Base-by-base conservation (phyloP, 2,329 filamentous ascomycete genomes). In the Ceratocystis ficicola region DNA sequence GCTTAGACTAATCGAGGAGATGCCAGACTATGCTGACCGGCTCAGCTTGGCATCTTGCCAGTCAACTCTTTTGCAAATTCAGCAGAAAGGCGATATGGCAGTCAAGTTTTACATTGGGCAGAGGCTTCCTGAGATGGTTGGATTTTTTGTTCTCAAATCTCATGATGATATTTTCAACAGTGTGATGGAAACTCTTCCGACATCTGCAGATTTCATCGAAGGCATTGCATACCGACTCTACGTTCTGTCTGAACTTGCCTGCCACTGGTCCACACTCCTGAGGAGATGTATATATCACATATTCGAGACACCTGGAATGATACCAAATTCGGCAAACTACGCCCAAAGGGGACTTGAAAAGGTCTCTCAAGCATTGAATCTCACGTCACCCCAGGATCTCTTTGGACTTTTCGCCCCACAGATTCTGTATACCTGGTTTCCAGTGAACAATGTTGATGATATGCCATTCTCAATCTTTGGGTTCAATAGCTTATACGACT, bases 231-330 rank as follows among this genome's bases (percentile, higher is more conserved):
- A 95, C 69, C 86, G 94, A 5, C 77, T 97, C 2, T 83, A 89
- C 68, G 83, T 90, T 7, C 77, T 97, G 10, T 84, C 88, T 1
- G 85, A 85, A 65, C 77, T 99, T 67, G 94, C 89, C 28, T 89
- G 90, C 36, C 77, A 80, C 63, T 97, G 93, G 89, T 86, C 90
- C 67, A 95, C 92, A 0, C 79, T 97, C 22, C 80, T 96, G 55
- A 86, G 92, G 63, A 85, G 88, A 69, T 91, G 90, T 69, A 88
- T 95, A 20, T 99, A 96, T 73, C 88, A 94, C 73, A 91, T 97
- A 25, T 96, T 97, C 70, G 94, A 97, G 73, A 90, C 88, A 0
- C 89, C 92, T 1, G 90, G 88, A 1, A 85, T 85, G 66, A 83
- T 95, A 15, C 76, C 81, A 2, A 75, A 77, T 10, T 87, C 88